Conservation (phyloP, 2,329 filamentous ascomycete species). For the Tolypocladium ophioglossoides region DNA sequence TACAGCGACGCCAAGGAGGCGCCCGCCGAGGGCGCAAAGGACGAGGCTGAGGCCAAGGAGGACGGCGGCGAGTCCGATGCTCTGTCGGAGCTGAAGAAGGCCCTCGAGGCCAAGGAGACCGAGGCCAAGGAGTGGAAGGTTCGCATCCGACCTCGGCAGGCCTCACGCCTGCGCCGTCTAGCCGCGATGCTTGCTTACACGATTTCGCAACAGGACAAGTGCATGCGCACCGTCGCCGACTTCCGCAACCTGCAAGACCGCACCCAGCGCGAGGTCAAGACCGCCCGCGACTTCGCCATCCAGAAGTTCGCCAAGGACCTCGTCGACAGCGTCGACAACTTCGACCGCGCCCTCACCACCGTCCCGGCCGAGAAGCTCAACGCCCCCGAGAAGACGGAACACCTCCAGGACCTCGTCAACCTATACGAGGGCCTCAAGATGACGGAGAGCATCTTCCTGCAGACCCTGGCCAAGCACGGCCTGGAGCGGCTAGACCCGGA, state of each 20-base stretch:
- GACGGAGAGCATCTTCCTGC: slow-evolving; percentile 83
- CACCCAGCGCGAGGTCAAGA: slow-evolving; percentile 79
- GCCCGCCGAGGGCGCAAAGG: slow-evolving; percentile 12
- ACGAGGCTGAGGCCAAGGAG: slow-evolving; percentile 11
- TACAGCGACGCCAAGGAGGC: slow-evolving; percentile 37
- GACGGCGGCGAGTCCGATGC: slow-evolving; percentile 20
- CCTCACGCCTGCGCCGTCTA: background rate
- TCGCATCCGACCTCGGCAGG: slow-evolving; percentile 12
- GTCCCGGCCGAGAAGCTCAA: slow-evolving; percentile 67
- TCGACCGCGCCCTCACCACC: slow-evolving; percentile 79
- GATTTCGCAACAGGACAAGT: slow-evolving; percentile 62
- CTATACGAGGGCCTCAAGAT: slow-evolving; percentile 88
- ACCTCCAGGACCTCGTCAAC: slow-evolving; percentile 61
- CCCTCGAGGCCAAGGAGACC: slow-evolving; percentile 40
- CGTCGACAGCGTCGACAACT: slow-evolving; percentile 90
- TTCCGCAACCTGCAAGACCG: slow-evolving; percentile 97
- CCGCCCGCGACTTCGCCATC: slow-evolving; percentile 85
- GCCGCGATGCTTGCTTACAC: background rate
- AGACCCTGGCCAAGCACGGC: slow-evolving; percentile 86
- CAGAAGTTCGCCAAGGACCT: slow-evolving; percentile 93
- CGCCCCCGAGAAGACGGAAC: slow-evolving; percentile 35
- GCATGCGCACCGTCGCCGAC: slow-evolving; percentile 86
- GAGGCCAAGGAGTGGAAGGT: slow-evolving; percentile 75
- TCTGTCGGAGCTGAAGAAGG: slow-evolving; percentile 36
- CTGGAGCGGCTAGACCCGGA: slow-evolving; percentile 79